These are phyloP conservation scores for Aspergillus clavatus DNA, from an alignment of 2,329 filamentous ascomycete genomes.

Conservation along the genomic window DNA sequence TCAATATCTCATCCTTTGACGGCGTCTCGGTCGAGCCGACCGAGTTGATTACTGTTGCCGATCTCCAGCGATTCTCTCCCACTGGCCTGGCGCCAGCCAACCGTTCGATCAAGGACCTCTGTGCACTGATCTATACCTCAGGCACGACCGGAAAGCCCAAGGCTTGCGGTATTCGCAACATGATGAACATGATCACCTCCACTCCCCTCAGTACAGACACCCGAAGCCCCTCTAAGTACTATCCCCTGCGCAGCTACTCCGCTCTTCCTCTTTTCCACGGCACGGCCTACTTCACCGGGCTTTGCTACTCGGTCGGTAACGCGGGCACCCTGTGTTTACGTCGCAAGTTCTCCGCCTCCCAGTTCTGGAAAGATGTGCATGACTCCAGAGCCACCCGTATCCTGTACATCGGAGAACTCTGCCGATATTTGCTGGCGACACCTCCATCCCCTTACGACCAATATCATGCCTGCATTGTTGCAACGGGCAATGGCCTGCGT, in stretches of 20 bases:
- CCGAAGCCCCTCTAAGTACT: conserved; percentile 39
- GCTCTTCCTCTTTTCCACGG: conserved; percentile 48
- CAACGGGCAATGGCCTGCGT: conserved; percentile 46
- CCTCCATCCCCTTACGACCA: conserved; percentile 44
- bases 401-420: conserved; percentile 48
- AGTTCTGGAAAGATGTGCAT: conserved; percentile 45
- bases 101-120: conserved; percentile 32
- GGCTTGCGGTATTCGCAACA: conserved; percentile 41
- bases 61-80: conserved; percentile 24
- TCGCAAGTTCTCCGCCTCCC: conserved; percentile 44
- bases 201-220: conserved; percentile 35
- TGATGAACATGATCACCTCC: conserved; percentile 35
- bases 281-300: conserved; percentile 44
- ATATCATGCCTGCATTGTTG: conserved; percentile 42
- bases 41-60: conserved; percentile 22
- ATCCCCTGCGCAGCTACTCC: conserved; percentile 44
- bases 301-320: conserved; percentile 40
- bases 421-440: conserved; percentile 45
- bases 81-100: conserved; percentile 27
- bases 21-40: conserved; percentile 15
- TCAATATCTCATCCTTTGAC: conserved; percentile 39
- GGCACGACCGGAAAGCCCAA: conserved; percentile 48
- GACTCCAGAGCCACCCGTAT: conserved; percentile 42
- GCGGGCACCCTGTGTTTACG: conserved; percentile 41
- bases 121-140: conserved; percentile 45